Conservation (phyloP, 164 flowering plant genomes). For the Dillenia suffruticosa region DNA sequence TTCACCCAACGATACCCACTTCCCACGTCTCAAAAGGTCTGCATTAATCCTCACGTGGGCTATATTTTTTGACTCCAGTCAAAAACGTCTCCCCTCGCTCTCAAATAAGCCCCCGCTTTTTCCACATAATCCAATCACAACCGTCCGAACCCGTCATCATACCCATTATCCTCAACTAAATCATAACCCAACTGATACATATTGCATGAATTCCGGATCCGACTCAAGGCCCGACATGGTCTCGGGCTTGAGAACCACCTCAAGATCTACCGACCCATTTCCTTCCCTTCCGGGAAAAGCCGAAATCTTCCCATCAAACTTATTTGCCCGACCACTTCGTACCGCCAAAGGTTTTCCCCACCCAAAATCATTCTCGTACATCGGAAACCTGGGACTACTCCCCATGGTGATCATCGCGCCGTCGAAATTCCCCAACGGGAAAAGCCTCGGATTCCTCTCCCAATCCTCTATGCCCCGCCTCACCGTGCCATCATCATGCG, state of each 20-base stretch:
- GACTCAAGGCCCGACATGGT: slow-evolving; percentile 45
- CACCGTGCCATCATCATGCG: slow-evolving; percentile 44
- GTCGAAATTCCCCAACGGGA: slow-evolving; percentile 59
- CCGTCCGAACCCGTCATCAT: no score
- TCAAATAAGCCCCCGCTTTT: no score
- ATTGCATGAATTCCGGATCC: slow-evolving; percentile 50
- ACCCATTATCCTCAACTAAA: no score
- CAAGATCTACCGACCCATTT: slow-evolving; percentile 60
- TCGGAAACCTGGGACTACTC: slow-evolving; percentile 67
- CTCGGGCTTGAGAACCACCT: slow-evolving; percentile 51
- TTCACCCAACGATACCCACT: no score
- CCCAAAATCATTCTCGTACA: slow-evolving; percentile 74
- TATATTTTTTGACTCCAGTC: no score
- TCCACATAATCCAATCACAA: no score
- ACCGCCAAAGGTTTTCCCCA: slow-evolving; percentile 67
- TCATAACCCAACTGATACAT: neutral
- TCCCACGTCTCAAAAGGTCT: no score
- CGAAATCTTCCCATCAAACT: slow-evolving; percentile 68
- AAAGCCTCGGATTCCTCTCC: slow-evolving; percentile 47
- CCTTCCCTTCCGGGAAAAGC: slow-evolving; percentile 65
- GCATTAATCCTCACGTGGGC: no score
- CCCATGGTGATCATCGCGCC: slow-evolving; percentile 73
- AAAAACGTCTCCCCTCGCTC: no score
- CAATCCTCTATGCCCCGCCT: slow-evolving; percentile 42
- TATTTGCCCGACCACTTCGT: slow-evolving; percentile 62